Conservation (phyloP, 2,329 filamentous ascomycete species). For the Dactylellina sp. region DNA sequence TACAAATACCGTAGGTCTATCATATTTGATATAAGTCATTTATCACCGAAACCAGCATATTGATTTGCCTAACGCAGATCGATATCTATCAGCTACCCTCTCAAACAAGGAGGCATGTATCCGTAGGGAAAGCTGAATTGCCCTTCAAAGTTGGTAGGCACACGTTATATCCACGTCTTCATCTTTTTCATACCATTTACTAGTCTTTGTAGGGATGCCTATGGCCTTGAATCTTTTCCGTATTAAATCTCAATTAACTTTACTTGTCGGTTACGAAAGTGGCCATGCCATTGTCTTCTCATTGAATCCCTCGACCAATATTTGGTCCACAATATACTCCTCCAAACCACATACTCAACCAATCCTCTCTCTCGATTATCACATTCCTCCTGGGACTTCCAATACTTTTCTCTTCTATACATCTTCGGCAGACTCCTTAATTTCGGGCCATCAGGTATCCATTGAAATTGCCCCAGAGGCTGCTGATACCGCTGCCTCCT, state of each 20-base stretch:
- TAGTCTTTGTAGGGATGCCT: constrained; percentile 75
- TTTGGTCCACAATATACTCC: constrained; percentile 72
- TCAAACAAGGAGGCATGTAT: constrained; percentile 74
- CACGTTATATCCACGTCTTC: constrained; percentile 63
- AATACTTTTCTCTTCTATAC: constrained; percentile 72
- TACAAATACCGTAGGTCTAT: constrained; percentile 73
- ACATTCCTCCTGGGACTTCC: constrained; percentile 60
- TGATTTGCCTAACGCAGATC: constrained; percentile 65
- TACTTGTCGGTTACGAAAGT: constrained; percentile 84
- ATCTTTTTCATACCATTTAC: background rate
- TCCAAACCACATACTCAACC: constrained; percentile 80
- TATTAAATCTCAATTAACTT: constrained; percentile 66
- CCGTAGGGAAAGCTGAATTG: constrained; percentile 66
- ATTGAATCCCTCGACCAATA: constrained; percentile 61
- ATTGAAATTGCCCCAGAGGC: constrained; percentile 44
- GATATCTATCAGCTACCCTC: constrained; percentile 86
- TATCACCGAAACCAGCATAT: background rate
- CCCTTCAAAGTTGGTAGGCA: constrained; percentile 65
- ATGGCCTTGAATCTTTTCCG: constrained; percentile 80
- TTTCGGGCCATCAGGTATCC: constrained; percentile 80
- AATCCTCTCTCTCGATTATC: constrained; percentile 77
- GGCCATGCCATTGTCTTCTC: constrained; percentile 76
- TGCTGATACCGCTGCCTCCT: constrained; percentile 71
- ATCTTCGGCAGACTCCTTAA: constrained; percentile 81
- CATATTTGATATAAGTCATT: constrained; percentile 5